Percentiles rank a stretch among this genome's conserved stretches.
Evolutionary conservation across 805 yeast genomes (phyloP).

Genomic region (Metschnikowia kofuensis): DNA sequence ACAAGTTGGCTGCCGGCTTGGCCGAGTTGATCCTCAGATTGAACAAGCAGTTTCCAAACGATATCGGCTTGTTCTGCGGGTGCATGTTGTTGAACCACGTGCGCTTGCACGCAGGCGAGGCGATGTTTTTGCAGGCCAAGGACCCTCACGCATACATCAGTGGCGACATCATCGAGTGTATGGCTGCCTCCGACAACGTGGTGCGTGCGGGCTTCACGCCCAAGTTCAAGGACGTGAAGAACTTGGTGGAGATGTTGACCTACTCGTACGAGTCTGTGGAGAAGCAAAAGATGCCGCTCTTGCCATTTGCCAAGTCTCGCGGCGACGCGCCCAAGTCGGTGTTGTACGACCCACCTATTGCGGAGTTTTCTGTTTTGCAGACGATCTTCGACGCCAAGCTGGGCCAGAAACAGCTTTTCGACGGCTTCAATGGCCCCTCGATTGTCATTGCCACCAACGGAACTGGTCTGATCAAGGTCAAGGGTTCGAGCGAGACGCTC

Average conservation of each 20-base stretch:
- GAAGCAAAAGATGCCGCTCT: slow-evolving; percentile 85
- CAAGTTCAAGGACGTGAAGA: slow-evolving; percentile 91
- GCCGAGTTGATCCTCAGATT: slow-evolving; percentile 75
- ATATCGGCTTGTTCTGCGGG: slow-evolving; percentile 95
- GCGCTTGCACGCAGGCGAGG: slow-evolving; percentile 80
- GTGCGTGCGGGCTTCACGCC: slow-evolving; percentile 99
- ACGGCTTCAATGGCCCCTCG: slow-evolving; percentile 80
- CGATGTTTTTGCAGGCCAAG: slow-evolving; percentile 93
- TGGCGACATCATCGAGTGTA: slow-evolving; percentile 98
- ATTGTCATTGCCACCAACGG: slow-evolving; percentile 84
- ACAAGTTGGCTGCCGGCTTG: slow-evolving; percentile 44
- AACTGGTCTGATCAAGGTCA: slow-evolving; percentile 53
- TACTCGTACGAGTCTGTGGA: slow-evolving; percentile 85
- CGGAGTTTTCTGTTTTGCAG: slow-evolving; percentile 91
- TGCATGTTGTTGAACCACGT: slow-evolving; percentile 90
- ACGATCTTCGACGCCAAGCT: slow-evolving; percentile 53
- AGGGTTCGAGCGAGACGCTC: slow-evolving; percentile 30
- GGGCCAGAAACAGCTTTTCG: slow-evolving; percentile 52
- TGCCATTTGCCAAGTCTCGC: slow-evolving; percentile 51
- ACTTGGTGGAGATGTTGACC: slow-evolving; percentile 86
- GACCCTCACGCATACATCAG: slow-evolving; percentile 97
- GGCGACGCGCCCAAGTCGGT: slow-evolving; percentile 62
- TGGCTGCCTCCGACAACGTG: slow-evolving; percentile 99
- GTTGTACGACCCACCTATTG: slow-evolving; percentile 93
- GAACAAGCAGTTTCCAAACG: slow-evolving; percentile 86